Conservation (phyloP, 2,329 filamentous ascomycete genomes). For the Graphiopsis chlorocephala region DNA sequence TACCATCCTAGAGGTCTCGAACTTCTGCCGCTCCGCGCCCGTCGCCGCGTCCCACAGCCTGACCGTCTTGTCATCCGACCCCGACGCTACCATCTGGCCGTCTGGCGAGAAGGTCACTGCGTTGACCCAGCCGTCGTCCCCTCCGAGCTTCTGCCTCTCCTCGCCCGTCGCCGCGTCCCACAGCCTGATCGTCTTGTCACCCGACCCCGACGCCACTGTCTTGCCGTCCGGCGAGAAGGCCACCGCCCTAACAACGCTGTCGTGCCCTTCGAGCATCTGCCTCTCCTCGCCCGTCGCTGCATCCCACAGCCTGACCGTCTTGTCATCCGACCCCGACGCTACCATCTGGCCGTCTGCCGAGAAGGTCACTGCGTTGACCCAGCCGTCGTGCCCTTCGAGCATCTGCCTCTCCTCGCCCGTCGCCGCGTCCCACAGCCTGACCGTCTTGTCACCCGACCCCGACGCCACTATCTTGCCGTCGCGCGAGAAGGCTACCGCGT, state of each 20-base stretch:
- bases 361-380: constrained; percentile 22
- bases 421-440: too few species aligned
- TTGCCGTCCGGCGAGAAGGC: too few species aligned
- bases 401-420: constrained; percentile 9
- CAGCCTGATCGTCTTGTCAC: too few species aligned
- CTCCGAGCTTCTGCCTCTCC: neutral
- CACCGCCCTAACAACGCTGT: too few species aligned
- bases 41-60: constrained; percentile 17
- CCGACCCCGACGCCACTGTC: too few species aligned
- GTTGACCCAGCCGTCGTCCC: constrained; percentile 16
- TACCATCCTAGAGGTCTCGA: neutral
- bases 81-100: constrained; percentile 23
- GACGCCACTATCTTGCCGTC: constrained; percentile 24
- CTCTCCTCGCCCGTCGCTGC: too few species aligned
- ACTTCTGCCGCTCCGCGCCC: constrained; percentile 1
- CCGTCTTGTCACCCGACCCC: constrained; percentile 18
- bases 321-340: constrained; percentile 22
- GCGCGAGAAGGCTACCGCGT: constrained; percentile 20
- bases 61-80: constrained; percentile 17
- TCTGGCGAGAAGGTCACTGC: constrained; percentile 23
- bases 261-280: too few species aligned
- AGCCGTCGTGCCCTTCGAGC: constrained; percentile 1
- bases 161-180: too few species aligned
- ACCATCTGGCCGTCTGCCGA: constrained; percentile 21
- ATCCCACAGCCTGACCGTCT: too few species aligned